These are phyloP conservation scores for Trifolium fragiferum DNA, from an alignment of 306 rosid genomes.

Conservation along the genomic window DNA sequence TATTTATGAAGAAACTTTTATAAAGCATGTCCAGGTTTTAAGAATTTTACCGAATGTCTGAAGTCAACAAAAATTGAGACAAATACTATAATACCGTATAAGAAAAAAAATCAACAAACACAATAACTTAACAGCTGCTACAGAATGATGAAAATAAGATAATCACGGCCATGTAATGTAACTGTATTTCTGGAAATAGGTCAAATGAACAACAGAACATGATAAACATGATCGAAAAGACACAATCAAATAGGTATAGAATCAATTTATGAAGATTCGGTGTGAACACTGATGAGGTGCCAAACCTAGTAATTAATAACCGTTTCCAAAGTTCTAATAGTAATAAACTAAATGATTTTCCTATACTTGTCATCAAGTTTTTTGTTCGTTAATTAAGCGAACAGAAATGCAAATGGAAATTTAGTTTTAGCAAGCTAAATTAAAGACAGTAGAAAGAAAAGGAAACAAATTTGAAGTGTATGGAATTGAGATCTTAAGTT, in stretches of 20 bases:
- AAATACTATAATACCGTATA: constrained; percentile 8
- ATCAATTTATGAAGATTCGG: constrained; percentile 16
- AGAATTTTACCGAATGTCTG: constrained; percentile 28
- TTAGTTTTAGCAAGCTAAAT: neutral
- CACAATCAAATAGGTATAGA: constrained; percentile 8
- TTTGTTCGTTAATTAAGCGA: neutral
- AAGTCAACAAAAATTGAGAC: neutral
- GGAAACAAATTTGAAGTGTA: constrained; percentile 1
- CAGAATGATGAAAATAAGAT: constrained; percentile 5
- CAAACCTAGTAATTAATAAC: constrained; percentile 29
- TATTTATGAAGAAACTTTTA: constrained; percentile 13
- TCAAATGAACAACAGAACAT: constrained; percentile 17
- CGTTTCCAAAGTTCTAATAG: constrained; percentile 5
- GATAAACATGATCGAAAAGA: neutral
- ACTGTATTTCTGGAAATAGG: neutral
- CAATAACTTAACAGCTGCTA: neutral
- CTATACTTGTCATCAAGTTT: constrained; percentile 17
- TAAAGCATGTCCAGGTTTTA: neutral
- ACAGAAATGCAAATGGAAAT: constrained; percentile 17
- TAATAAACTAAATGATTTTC: neutral
- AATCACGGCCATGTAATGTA: neutral
- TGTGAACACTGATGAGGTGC: constrained; percentile 13
- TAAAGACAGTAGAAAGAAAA: constrained; percentile 14
- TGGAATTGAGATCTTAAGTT: neutral
- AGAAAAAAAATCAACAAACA: neutral